Conservation (phyloP, 805 yeast genomes). For the Candida ascalaphidarum region DNA sequence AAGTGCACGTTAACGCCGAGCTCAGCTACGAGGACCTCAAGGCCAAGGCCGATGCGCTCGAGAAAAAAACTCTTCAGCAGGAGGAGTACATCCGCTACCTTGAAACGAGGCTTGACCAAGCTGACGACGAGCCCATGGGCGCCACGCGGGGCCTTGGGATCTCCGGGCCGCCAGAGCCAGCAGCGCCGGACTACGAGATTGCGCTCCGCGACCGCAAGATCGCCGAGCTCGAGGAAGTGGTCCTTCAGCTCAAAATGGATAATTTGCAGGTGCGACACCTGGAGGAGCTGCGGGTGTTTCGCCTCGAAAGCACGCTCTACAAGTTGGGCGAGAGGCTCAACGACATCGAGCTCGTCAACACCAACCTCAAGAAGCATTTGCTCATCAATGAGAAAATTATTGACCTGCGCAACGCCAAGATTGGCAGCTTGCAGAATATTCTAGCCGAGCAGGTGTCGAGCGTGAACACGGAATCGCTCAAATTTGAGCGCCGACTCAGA, state of each 20-base stretch:
- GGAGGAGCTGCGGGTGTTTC: constrained; percentile 41
- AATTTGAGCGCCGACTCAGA: constrained; percentile 38
- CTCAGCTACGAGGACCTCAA: constrained; percentile 42
- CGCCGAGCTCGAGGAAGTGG: constrained; percentile 18
- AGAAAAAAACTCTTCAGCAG: constrained; percentile 20
- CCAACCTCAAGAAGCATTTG: constrained; percentile 47
- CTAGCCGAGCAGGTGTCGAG: constrained; percentile 42
- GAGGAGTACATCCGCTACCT: constrained; percentile 27
- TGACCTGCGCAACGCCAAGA: constrained; percentile 48
- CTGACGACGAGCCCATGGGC: constrained; percentile 27
- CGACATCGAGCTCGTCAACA: constrained; percentile 57
- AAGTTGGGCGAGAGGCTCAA: constrained; percentile 50
- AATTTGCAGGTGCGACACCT: constrained; percentile 22
- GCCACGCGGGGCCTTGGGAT: no score
- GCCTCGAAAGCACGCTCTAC: constrained; percentile 49
- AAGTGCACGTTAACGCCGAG: constrained; percentile 57
- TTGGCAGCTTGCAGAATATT: constrained; percentile 42
- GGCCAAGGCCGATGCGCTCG: constrained; percentile 27
- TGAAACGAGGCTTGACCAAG: no score
- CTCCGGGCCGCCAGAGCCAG: not conserved
- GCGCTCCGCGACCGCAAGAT: constrained; percentile 20
- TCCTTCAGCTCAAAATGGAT: constrained; percentile 20
- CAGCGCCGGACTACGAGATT: constrained; percentile 7
- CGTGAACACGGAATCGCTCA: constrained; percentile 38
- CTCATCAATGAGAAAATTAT: constrained; percentile 47